Conservation (phyloP, 2,329 filamentous ascomycete species). For the Sporothrix mexicana region DNA sequence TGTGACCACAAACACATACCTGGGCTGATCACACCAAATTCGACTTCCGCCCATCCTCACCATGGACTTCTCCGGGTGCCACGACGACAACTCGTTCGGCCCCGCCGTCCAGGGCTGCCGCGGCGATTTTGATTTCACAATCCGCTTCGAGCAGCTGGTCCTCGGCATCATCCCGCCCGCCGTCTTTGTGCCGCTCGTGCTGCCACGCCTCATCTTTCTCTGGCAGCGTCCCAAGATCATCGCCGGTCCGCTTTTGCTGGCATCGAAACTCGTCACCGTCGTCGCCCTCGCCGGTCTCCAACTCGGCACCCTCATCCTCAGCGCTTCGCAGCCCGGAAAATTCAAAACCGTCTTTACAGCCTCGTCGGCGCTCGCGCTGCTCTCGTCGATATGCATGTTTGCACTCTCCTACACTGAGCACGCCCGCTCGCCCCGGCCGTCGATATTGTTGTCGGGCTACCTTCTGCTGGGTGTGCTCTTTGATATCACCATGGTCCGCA, state of each 20-base stretch:
- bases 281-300: conserved; percentile 43
- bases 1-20: neutral
- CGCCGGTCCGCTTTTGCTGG: conserved; percentile 45
- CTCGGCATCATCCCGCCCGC: conserved; percentile 52
- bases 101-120: conserved; percentile 54
- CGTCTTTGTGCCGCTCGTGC: conserved; percentile 47
- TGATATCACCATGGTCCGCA: conserved; percentile 52
- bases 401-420: conserved; percentile 45
- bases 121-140: conserved; percentile 57
- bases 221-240: conserved; percentile 45
- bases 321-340: conserved; percentile 37
- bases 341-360: conserved; percentile 32
- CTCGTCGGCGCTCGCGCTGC: conserved; percentile 38
- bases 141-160: conserved; percentile 56
- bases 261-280: conserved; percentile 43
- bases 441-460: conserved; percentile 50
- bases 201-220: conserved; percentile 46
- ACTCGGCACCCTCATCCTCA: conserved; percentile 45
- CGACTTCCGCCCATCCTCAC: neutral
- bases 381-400: conserved; percentile 43
- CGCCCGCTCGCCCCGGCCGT: conserved; percentile 48
- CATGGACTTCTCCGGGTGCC: conserved; percentile 41
- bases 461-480: conserved; percentile 52
- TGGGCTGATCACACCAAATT: neutral
- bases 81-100: conserved; percentile 50